These are phyloP conservation scores for Monosporascus sp. DNA, from an alignment of 2,329 filamentous ascomycete species.

Conservation along the genomic window DNA sequence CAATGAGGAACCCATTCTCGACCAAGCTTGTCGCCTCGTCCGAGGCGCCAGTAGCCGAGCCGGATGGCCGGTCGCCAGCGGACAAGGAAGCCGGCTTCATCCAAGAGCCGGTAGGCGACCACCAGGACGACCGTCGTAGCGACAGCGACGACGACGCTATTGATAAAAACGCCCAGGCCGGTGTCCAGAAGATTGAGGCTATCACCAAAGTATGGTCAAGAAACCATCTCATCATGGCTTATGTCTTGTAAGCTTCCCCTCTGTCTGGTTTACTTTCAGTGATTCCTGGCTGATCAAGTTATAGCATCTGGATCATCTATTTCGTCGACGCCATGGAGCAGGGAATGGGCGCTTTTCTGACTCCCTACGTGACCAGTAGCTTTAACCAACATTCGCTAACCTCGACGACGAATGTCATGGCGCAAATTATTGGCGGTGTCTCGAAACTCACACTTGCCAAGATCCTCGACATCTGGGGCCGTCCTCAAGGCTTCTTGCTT, in stretches of 20 bases:
- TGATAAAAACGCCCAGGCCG: constrained; percentile 31
- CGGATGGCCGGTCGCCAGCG: constrained; percentile 2
- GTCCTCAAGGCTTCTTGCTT: constrained; percentile 51
- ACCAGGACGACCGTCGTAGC: neutral
- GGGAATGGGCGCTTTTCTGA: constrained; percentile 29
- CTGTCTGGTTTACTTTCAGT: neutral
- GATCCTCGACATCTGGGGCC: constrained; percentile 57
- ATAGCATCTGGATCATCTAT: constrained; percentile 40
- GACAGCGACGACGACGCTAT: constrained; percentile 28
- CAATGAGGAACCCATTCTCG: constrained; percentile 16
- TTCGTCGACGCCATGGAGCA: constrained; percentile 40
- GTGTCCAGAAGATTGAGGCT: constrained; percentile 44
- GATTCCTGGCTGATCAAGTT: constrained; percentile 5
- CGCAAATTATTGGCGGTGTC: constrained; percentile 46
- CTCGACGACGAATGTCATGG: constrained; percentile 42
- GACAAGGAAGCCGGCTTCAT: constrained; percentile 21
- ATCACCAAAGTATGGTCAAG: constrained; percentile 39
- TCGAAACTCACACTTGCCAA: constrained; percentile 57
- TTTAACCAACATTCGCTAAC: constrained; percentile 44
- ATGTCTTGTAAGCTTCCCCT: constrained; percentile 32
- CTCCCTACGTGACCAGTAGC: constrained; percentile 36
- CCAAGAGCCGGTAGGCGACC: constrained; percentile 3
- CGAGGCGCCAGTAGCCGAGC: constrained; percentile 23
- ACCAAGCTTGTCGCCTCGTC: constrained; percentile 2
- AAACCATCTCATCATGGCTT: constrained; percentile 35